Evolutionary conservation across 108 stramenopile genomes (phyloP), one percentile per base, ranked within the genome.

Genomic region (Asterionellopsis glacialis): DNA sequence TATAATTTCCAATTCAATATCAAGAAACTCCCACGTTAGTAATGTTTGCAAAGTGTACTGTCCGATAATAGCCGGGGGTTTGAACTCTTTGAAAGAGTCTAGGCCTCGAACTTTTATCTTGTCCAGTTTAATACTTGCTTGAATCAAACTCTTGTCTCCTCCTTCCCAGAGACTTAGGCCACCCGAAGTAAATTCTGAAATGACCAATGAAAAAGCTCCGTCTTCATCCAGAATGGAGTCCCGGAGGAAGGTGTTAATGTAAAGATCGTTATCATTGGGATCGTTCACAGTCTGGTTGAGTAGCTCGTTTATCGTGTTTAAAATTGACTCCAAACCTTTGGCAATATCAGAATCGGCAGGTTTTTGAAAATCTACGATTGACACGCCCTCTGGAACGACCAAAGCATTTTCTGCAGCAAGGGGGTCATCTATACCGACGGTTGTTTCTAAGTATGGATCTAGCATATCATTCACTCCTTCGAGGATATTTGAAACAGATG

Each of bases 191-290:
- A 15, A n/a, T 1, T 54, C 52, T 4, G 19, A 21, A 47, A 47
- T 16, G 2, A 9, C 9, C 23, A 57, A 16, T 16, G n/a, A 27
- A 3, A 41, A 57, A 40, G 56, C 39, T 16, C 56, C 10, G 22
- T 57, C 41, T 38, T 40, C 18, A 41, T 57, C 40, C 39, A 57
- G 14, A 19, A 57, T 14, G 5, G 16, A 41, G 16, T 57, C 56
- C 25, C 56, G 38, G 10, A 57, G 33, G 5, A 57, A 41, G 56
- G 39, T 22, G 39, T 57, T 57, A 15, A 57, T 57, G 28, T 26
- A n/a, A 1, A 57, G 16, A 41, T 57, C 56, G 2, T 16, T 2
- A 42, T 39, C 56, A 18, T 41, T 22, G 15, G 33, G 18, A 16
- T 57, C 56, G 11, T 26, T 16, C 18, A 16, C 23, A n/a, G n/a